Conservation (phyloP, 108 stramenopile species). For the Stephanodiscus minutulus region DNA sequence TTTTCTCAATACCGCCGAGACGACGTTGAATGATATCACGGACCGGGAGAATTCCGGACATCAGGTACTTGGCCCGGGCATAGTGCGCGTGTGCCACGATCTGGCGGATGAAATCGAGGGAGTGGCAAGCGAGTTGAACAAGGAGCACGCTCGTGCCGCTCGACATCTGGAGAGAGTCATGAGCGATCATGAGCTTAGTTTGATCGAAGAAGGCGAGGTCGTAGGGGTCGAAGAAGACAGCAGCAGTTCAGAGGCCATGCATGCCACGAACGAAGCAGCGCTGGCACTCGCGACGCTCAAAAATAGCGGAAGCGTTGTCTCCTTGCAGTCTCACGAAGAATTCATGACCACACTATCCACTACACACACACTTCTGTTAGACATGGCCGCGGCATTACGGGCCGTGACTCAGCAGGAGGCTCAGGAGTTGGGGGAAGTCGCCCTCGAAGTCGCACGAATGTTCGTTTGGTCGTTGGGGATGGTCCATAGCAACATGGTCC, state of each 20-base stretch:
- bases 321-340: conserved; percentile 41
- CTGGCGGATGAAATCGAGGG: conserved; percentile 69
- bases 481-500: conserved; percentile 58
- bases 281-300: neutral
- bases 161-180: conserved; percentile 47
- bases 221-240: neutral
- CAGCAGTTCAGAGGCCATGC: neutral
- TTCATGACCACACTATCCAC: conserved; percentile 54
- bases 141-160: conserved; percentile 49
- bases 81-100: conserved; percentile 68
- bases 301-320: neutral
- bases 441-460: conserved; percentile 68
- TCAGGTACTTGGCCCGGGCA: conserved; percentile 59
- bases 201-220: conserved; percentile 16
- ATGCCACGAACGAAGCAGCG: conserved; percentile 15
- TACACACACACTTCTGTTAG: conserved; percentile 58
- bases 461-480: conserved; percentile 66
- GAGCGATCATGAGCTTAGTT: conserved; percentile 45
- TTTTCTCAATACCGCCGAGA: conserved; percentile 35
- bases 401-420: conserved; percentile 69
- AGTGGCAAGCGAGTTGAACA: conserved; percentile 60
- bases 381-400: conserved; percentile 71
- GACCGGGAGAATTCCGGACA: conserved; percentile 37
- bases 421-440: conserved; percentile 84
- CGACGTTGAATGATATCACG: conserved; percentile 24